Evolutionary conservation across 768 basidiomycete species (phyloP).

Genomic region (Auricularia heimuer): DNA sequence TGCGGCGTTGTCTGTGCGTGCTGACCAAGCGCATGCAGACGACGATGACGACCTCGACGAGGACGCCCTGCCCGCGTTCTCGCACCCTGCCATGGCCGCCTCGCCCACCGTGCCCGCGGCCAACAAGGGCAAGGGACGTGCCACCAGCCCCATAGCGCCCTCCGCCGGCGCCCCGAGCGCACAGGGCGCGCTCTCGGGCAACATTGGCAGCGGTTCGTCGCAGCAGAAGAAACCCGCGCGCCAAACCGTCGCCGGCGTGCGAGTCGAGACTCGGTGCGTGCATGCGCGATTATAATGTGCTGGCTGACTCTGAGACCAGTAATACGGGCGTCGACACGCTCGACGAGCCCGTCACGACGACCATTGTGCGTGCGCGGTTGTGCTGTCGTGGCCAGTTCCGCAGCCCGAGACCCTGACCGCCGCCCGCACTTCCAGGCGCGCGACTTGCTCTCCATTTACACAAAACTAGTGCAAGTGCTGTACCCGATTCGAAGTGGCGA

Average conservation of each 20-base stretch:
- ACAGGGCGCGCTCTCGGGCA: conserved; percentile 49
- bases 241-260: conserved; percentile 73
- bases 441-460: conserved; percentile 82
- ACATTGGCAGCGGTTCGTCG: conserved; percentile 47
- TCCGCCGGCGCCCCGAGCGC: conserved; percentile 13
- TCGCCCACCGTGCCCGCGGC: conserved; percentile 28
- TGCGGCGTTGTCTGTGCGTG: background rate
- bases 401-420: background rate
- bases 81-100: conserved; percentile 45
- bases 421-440: conserved; percentile 47
- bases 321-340: conserved; percentile 81
- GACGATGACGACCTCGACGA: conserved; percentile 81
- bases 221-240: conserved; percentile 32
- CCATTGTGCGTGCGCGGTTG: conserved; percentile 55
- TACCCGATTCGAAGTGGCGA: conserved; percentile 65
- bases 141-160: conserved; percentile 38
- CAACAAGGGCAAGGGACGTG: conserved; percentile 68
- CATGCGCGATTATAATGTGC: background rate
- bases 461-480: conserved; percentile 87
- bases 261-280: conserved; percentile 76
- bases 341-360: conserved; percentile 82
- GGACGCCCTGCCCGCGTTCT: conserved; percentile 69
- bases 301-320: conserved; percentile 24
- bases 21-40: conserved; percentile 28
- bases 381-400: conserved; percentile 4